Evolutionary conservation across 257 asterid species (phyloP).

Genomic region (Orobanche coerulescens): DNA sequence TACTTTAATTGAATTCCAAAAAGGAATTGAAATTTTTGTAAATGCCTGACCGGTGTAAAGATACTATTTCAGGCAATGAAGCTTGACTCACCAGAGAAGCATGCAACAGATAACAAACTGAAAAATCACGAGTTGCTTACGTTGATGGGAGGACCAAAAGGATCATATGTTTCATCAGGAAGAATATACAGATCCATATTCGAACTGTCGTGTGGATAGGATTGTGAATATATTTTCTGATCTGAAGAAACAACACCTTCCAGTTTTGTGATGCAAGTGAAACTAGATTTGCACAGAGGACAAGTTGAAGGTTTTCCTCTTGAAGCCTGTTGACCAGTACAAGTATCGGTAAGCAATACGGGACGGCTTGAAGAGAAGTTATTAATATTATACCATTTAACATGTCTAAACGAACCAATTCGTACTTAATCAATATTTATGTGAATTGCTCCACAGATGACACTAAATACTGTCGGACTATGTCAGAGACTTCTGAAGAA

Average conservation of each 20-base stretch:
- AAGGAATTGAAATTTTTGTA: background rate
- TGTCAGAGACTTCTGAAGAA: background rate
- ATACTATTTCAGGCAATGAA: background rate
- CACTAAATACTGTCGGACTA: background rate
- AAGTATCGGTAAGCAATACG: conserved; percentile 13
- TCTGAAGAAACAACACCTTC: conserved; percentile 63
- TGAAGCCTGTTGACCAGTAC: conserved; percentile 35
- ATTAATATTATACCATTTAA: background rate
- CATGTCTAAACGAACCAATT: background rate
- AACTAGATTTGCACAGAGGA: conserved; percentile 84
- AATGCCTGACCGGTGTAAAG: background rate
- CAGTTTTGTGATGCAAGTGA: conserved; percentile 61
- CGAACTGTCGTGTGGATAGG: conserved; percentile 41
- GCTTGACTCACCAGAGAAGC: conserved; percentile 1
- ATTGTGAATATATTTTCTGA: conserved; percentile 86
- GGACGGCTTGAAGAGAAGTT: background rate
- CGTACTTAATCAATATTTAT: background rate
- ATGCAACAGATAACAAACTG: background rate
- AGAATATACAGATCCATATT: conserved; percentile 44
- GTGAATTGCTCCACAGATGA: background rate
- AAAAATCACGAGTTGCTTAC: conserved; percentile 37
- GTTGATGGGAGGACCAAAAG: conserved; percentile 25
- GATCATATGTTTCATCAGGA: conserved; percentile 34
- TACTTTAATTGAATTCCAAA: background rate
- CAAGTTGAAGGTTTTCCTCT: conserved; percentile 54